A percentile compares a stretch with the other conserved stretches of the same genome.
Conservation (phyloP, 768 basidiomycete species). For the Hydnomerulius pinastri region DNA sequence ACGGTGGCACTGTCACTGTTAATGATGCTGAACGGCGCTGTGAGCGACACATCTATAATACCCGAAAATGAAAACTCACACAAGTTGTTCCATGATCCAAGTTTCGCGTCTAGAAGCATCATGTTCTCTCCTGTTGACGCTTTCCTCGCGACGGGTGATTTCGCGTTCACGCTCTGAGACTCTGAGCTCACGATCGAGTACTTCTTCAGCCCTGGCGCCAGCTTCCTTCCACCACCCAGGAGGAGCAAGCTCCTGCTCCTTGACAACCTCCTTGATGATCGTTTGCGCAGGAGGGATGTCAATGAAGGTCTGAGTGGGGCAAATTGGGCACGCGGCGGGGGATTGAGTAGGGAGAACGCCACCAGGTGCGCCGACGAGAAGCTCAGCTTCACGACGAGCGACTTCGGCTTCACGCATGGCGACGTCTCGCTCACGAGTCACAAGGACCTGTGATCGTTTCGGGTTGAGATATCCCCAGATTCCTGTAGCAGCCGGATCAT, state of each 20-base stretch:
- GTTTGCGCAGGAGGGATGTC: conserved; percentile 71
- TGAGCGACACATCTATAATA: conserved; percentile 1
- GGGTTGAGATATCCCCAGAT: conserved; percentile 77
- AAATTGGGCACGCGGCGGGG: conserved; percentile 57
- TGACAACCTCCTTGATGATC: conserved; percentile 85
- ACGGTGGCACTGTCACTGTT: conserved; percentile 69
- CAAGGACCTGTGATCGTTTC: conserved; percentile 78
- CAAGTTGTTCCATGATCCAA: conserved; percentile 93
- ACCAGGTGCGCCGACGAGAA: conserved; percentile 80
- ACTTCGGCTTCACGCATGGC: conserved; percentile 87
- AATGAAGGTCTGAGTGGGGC: conserved; percentile 52
- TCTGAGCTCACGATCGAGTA: conserved; percentile 83
- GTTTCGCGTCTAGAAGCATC: conserved; percentile 84
- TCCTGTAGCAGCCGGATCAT: conserved; percentile 46
- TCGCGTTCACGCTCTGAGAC: conserved; percentile 86
- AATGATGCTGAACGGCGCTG: conserved; percentile 48
- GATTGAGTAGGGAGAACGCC: conserved; percentile 66
- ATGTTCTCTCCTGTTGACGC: conserved; percentile 81
- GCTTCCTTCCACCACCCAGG: conserved; percentile 76
- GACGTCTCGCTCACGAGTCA: conserved; percentile 76
- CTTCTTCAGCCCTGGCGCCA: conserved; percentile 74
- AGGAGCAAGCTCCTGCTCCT: conserved; percentile 75
- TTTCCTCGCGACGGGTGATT: conserved; percentile 83
- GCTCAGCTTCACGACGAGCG: conserved; percentile 84
- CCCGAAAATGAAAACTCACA: conserved; percentile 55